phyloP scores from a whole-genome alignment of 2,329 filamentous ascomycete species.

The Harringtonia aguacate region DNA sequence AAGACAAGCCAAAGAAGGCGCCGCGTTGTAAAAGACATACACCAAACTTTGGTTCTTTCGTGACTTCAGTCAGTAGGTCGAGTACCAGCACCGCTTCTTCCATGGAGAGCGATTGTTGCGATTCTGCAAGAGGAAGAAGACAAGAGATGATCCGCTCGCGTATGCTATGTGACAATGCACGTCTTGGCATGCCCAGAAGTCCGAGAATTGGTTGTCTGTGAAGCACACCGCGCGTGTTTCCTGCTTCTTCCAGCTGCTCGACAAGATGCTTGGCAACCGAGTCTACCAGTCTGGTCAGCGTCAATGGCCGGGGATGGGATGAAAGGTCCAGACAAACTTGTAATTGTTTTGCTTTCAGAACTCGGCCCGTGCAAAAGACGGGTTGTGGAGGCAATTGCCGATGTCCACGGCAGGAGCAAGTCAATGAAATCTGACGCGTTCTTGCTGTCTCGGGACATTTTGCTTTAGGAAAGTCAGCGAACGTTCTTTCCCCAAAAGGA shows the following conservation, averaged over 20 bases:
- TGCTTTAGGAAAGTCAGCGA: constrained; percentile 1
- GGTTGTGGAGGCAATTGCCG: background rate
- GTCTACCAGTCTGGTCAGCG: background rate
- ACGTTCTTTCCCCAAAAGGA: too few species aligned
- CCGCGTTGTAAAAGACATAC: background rate
- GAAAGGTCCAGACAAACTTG: too few species aligned
- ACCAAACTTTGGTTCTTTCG: constrained; percentile 35
- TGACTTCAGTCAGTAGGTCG: constrained; percentile 36
- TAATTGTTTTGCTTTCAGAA: constrained; percentile 3
- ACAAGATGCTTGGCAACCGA: constrained; percentile 2
- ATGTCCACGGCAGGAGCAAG: constrained; percentile 3
- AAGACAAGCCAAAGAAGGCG: background rate
- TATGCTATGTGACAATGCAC: constrained; percentile 29
- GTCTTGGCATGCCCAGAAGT: constrained; percentile 24
- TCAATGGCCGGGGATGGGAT: too few species aligned
- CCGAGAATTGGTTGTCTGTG: constrained; percentile 5
- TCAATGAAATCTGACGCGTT: constrained; percentile 3
- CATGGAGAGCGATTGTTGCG: constrained; percentile 9
- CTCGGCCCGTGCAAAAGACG: background rate
- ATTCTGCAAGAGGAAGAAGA: too few species aligned
- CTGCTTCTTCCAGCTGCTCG: constrained; percentile 4
- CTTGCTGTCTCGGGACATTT: constrained; percentile 7
- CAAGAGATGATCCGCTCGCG: constrained; percentile 31
- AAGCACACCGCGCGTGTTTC: too few species aligned
- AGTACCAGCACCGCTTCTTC: constrained; percentile 26